Conservation (phyloP, 306 rosid species). For the Vigna reflexopilosa region DNA sequence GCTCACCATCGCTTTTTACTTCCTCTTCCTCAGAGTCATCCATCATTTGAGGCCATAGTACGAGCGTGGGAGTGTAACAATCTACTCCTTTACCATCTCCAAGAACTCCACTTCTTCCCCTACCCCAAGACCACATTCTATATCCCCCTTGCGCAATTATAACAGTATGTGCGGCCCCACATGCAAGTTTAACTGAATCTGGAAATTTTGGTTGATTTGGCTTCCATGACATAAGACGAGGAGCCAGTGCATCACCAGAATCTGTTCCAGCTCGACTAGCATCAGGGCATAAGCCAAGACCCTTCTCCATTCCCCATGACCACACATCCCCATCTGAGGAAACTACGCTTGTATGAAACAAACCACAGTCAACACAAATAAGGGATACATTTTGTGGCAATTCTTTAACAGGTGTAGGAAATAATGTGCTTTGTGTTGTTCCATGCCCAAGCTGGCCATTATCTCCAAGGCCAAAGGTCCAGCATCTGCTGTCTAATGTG, state of each 20-base stretch:
- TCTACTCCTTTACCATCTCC: constrained; percentile 74
- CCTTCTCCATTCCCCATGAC: constrained; percentile 99
- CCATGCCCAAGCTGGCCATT: constrained; percentile 98
- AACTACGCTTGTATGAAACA: constrained; percentile 86
- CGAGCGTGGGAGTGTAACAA: constrained; percentile 62
- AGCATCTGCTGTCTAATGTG: constrained; percentile 63
- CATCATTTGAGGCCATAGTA: constrained; percentile 66
- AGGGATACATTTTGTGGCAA: constrained; percentile 63
- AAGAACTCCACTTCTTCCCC: constrained; percentile 89
- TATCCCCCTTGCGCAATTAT: constrained; percentile 68
- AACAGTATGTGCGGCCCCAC: constrained; percentile 96
- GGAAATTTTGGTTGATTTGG: constrained; percentile 57
- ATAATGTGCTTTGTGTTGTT: constrained; percentile 59
- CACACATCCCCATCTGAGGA: constrained; percentile 86
- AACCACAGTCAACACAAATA: constrained; percentile 74
- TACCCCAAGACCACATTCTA: constrained; percentile 92
- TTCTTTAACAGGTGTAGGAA: constrained; percentile 69
- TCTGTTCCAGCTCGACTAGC: constrained; percentile 64
- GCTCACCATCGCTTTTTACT: constrained; percentile 43
- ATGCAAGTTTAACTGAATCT: constrained; percentile 70
- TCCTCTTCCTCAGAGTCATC: constrained; percentile 68
- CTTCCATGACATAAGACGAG: constrained; percentile 53
- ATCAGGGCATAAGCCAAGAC: constrained; percentile 92
- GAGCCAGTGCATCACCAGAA: constrained; percentile 81
- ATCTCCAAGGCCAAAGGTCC: constrained; percentile 92